Base-by-base conservation (phyloP, 257 asterid species). In the Salvia splendens region DNA sequence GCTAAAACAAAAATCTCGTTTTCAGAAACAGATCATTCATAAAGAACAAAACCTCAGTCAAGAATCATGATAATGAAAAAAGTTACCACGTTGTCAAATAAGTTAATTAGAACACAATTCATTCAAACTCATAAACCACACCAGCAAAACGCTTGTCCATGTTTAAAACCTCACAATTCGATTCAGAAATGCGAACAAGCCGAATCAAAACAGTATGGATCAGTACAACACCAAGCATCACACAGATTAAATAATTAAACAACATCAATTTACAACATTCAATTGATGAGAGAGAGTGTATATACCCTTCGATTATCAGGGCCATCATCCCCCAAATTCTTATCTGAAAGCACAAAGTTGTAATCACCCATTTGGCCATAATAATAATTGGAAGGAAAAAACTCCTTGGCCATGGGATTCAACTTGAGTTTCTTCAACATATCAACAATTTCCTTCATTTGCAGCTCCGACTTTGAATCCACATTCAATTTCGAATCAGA, bases 401-500 rank as follows among this genome's bases (percentile, higher is more conserved):
- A 92, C 83, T 92, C 98, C 85, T 89, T 87, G 6, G 98, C 98
- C 67, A 78, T 67, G 49, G 98, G 98, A 86, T 92, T 92, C 81
- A 92, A 56, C 85, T 89, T 89, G 70, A 89, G 80, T 14, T 82
- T 80, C 79, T 89, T 84, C 76, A 92, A 69, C 83, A 89, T 81
- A 55, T 89, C 86, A 61, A 77, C 90, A 66, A 90, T 59, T 51
- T 90, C 86, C 70, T 88, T 79, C 88, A 87, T 83, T 73, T 86
- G 78, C 64, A 79, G 16, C 16, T 89, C 95, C 3, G 95, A 83
- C 75, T 85, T 82, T 55, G 86, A 83, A 74, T 82, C 81, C 32
- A 67, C 74, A 77, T 67, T 61, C n/a, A 81, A 69, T 24, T 75
- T 73, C 28, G 80, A 81, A 74, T 80, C 89, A 45, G 85, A 76